Evolutionary conservation across 2,329 filamentous ascomycete genomes (phyloP), one percentile per base, ranked within the genome.

Genomic region (Arachnomyces sp.): DNA sequence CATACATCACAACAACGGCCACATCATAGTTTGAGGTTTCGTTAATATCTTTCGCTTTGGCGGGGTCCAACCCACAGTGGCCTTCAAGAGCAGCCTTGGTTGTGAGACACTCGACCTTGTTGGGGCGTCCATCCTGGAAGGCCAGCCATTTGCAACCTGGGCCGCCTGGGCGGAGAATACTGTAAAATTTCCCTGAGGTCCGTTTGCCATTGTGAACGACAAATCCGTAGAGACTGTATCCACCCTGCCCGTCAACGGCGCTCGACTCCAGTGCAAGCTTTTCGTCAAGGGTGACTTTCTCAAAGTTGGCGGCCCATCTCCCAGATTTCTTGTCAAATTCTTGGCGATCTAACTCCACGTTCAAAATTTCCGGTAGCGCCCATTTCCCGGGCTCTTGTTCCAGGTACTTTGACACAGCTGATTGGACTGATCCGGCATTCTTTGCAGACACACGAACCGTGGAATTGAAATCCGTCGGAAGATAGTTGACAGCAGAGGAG

Each of bases 181-280:
- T 71, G 48, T 77, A 75, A 59, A 78, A 81, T 29, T 73, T 67
- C 35, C 71, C 71, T 4, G 75, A 80, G 14, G 72, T 72, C 12
- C 79, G 69, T 32, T 69, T 69, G 17, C 75, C 77, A 44, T 71
- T 72, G 51, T 82, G 78, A 2, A 77, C 74, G 25, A 80, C 61
- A 46, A 80, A 74, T 3, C 75, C 75, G 46, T 77, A 80, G 1
- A 82, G 65, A 2, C 69, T 71, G 51, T 80, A 82, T 8, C 63
- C 54, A 9, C 60, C 62, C 7, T 54, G 62, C 17, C 63, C 54
- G 25, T 62, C 55, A 13, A 55, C 43, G 2, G 60, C 53, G 42
- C 53, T 60, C 3, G 55, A 50, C 1, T 56, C 52, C n/a, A 79
- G 56, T 32, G 65, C 65, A 17, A 80, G 53, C 8, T 68, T 58